Evolutionary conservation across 805 yeast species (phyloP), one percentile per base, ranked within the genome.

Genomic region (Wickerhamomyces hampshirensis): DNA sequence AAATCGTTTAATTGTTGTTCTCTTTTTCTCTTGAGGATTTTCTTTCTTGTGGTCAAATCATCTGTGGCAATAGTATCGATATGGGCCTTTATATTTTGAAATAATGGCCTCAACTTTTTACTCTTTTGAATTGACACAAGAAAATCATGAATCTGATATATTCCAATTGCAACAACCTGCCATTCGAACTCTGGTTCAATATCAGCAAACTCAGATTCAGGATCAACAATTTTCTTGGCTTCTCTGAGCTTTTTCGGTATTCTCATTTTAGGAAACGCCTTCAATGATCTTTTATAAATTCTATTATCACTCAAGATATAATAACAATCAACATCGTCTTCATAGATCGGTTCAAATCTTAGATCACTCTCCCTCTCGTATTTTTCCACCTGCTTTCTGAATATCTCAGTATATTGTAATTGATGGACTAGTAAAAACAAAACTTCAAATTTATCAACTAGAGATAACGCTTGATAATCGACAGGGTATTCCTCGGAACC

Each of bases 1-100:
- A 84, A 56, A 16, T 71, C 72, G 32, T 73, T 75, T 69, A 84
- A 67, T 44, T 82, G 79, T 31, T 73, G 69, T 38, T 80, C 85
- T 53, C 75, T 79, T 46, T 69, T 73, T 47, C 83, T 64, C 43
- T 73, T 74, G 19, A 71, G 53, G 13, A 77, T 62, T 40, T 68
- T 69, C 47, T 68, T 73, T 44, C 85, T 62, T 47, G 75, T 75
- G 39, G 66, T 69, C 27, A 74, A 46, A 49, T 80, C 85, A 39
- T 64, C 66, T 7, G 46, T 48, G 1, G 68, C 63, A 5, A 70
- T 54, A 14, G 46, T 56, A 33, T 66, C 57, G 17, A 63, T 53
- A 39, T 55, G 53, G 8, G 34, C 40, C 40, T 60, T 59, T 36
- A 69, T 47, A 17, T 49, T 46, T 23, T 41, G 49, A 34, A 55